Evolutionary conservation across 257 asterid species (phyloP), one percentile per base, ranked within the genome.

Genomic region (Thymus quinquecostatus): DNA sequence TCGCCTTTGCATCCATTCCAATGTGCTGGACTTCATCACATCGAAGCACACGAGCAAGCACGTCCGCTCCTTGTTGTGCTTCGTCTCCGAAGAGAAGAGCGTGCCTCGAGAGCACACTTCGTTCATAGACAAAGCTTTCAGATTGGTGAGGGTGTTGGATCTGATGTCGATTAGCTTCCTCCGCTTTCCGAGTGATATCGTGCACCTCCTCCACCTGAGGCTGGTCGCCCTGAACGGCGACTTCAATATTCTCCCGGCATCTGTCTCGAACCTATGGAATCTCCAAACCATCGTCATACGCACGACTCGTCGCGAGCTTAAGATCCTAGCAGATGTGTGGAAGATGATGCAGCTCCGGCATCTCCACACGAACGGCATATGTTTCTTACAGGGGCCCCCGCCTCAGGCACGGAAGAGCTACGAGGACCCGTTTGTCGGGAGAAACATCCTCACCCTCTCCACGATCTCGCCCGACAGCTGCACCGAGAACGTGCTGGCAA

Each of bases 301-400:
- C 32, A 79, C 89, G 40, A 77, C 70, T 13, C 70, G 56, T 0
- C 82, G 83, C 10, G 75, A 66, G 10, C 83, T 84, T 21, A 60
- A 75, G 41, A 71, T 84, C 51, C 64, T 27, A 61, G 80, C 72
- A 29, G 83, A 82, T 68, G 51, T 84, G 28, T 84, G 83, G 81
- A 82, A 77, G 40, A 79, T 82, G 87, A 40, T 73, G 3, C 89
- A 77, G 49, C 56, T 84, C 28, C 69, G 83, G 48, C 87, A 84
- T 60, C 74, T 84, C 14, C 75, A 79, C 47, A 75, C 85, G 6
- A 78, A 69, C 63, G 84, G 79, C 27, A 61, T 77, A 43, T 70
- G 81, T 66, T 71, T 60, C 64, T 59, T 84, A 33, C 66, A 66
- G 1, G 85, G 85, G 9, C 85, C 85, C 29, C 82, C 72, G 7